A percentile compares a stretch with the other conserved stretches of the same genome.
These are phyloP conservation scores for Paulownia fortunei DNA, from an alignment of 257 asterid genomes.

Conservation along the genomic window DNA sequence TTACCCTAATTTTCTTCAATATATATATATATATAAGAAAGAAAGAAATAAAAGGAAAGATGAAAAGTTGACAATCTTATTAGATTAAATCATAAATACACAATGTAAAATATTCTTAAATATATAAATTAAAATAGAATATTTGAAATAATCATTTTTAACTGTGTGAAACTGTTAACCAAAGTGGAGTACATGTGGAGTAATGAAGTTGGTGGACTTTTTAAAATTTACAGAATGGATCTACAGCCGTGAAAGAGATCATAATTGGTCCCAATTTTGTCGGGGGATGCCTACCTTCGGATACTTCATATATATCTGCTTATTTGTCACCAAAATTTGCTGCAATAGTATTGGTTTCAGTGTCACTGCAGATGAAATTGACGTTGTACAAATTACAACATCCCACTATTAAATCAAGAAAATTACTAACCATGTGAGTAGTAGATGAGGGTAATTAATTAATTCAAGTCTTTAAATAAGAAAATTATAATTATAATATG, in stretches of 20 bases:
- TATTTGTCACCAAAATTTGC: conserved; percentile 3
- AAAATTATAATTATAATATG: too few species aligned
- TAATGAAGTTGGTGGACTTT: neutral
- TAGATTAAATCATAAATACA: too few species aligned
- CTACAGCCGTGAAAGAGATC: neutral
- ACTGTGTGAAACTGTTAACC: neutral
- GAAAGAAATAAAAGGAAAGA: neutral
- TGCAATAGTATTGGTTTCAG: neutral
- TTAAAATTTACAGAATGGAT: neutral
- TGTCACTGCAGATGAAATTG: neutral
- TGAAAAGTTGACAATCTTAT: too few species aligned
- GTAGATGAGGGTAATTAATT: neutral
- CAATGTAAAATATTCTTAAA: too few species aligned
- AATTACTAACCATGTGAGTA: neutral
- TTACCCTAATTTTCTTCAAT: too few species aligned
- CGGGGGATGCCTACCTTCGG: neutral
- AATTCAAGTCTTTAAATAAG: neutral
- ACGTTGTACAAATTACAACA: neutral
- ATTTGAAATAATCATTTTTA: too few species aligned
- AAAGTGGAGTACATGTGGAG: neutral
- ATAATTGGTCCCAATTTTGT: conserved; percentile 27
- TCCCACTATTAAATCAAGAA: neutral
- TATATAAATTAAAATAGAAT: too few species aligned
- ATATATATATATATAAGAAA: too few species aligned
- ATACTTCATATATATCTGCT: neutral